These are phyloP conservation scores for Aspergillus spinulosporus DNA, from an alignment of 2,329 filamentous ascomycete species.

Conservation along the genomic window DNA sequence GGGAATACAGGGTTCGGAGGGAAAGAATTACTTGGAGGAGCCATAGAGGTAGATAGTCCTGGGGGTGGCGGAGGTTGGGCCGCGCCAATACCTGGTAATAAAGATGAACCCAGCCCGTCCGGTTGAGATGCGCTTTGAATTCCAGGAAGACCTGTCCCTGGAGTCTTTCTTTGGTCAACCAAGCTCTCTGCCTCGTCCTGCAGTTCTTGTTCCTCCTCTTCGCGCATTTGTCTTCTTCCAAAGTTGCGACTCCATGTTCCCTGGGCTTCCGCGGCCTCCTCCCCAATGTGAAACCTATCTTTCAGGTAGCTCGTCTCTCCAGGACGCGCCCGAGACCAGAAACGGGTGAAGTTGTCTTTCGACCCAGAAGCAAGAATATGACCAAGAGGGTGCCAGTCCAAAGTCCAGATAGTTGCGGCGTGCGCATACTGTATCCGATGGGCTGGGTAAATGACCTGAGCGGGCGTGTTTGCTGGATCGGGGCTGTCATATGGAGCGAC, in stretches of 20 bases:
- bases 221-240: constrained; percentile 74
- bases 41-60: constrained; percentile 37
- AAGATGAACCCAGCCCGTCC: constrained; percentile 45
- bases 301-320: constrained; percentile 83
- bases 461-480: constrained; percentile 74
- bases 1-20: constrained; percentile 38
- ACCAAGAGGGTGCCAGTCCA: constrained; percentile 96
- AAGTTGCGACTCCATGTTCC: constrained; percentile 89
- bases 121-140: constrained; percentile 57
- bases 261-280: constrained; percentile 86
- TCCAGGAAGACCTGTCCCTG: constrained; percentile 53
- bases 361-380: constrained; percentile 94
- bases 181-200: constrained; percentile 93
- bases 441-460: constrained; percentile 89
- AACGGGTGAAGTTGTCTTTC: constrained; percentile 93
- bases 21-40: constrained; percentile 31
- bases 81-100: constrained; percentile 52
- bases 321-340: constrained; percentile 89
- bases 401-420: constrained; percentile 93
- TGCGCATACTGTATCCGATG: constrained; percentile 86
- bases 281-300: constrained; percentile 93
- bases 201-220: constrained; percentile 89
- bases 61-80: constrained; percentile 40
- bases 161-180: constrained; percentile 83
- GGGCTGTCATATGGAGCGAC: constrained; percentile 81